Percentiles rank a stretch among this genome's conserved stretches.
Conservation (phyloP, 1,284 basidiomycete species). For the Thelephora terrestris region DNA sequence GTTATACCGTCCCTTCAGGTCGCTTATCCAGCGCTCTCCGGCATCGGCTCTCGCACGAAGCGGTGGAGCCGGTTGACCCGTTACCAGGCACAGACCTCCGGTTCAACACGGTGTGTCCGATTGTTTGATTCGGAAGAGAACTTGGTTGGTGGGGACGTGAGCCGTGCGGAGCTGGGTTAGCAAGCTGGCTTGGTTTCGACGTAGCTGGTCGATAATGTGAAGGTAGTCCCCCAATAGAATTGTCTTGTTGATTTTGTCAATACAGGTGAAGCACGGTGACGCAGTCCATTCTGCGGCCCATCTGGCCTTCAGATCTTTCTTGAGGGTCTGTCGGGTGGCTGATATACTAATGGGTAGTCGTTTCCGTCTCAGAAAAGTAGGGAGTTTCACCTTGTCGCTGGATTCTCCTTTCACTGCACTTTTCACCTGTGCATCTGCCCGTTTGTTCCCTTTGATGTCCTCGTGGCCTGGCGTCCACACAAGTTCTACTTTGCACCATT, state of each 20-base stretch:
- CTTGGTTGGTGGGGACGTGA: neutral
- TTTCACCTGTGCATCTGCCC: too few relatives aligned
- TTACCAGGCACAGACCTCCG: too few relatives aligned
- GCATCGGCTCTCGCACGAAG: too few relatives aligned
- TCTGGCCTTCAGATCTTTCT: neutral
- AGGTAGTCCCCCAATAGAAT: neutral
- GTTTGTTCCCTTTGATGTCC: neutral
- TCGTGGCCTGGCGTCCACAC: neutral
- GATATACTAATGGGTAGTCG: neutral
- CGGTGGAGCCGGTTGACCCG: too few relatives aligned
- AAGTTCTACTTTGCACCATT: neutral
- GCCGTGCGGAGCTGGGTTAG: neutral
- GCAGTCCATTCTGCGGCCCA: neutral
- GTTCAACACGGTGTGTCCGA: too few relatives aligned
- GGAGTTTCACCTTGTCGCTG: neutral
- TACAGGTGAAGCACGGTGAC: neutral
- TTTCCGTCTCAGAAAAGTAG: neutral
- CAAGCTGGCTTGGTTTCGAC: neutral
- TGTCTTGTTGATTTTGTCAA: neutral
- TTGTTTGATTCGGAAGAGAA: neutral
- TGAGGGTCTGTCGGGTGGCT: neutral
- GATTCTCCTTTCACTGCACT: neutral
- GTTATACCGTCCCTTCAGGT: too few relatives aligned
- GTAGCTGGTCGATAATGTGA: neutral
- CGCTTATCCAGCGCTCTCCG: too few relatives aligned